phyloP scores from a whole-genome alignment of 2,329 filamentous ascomycete genomes.

The Ophiostoma perfectum region DNA sequence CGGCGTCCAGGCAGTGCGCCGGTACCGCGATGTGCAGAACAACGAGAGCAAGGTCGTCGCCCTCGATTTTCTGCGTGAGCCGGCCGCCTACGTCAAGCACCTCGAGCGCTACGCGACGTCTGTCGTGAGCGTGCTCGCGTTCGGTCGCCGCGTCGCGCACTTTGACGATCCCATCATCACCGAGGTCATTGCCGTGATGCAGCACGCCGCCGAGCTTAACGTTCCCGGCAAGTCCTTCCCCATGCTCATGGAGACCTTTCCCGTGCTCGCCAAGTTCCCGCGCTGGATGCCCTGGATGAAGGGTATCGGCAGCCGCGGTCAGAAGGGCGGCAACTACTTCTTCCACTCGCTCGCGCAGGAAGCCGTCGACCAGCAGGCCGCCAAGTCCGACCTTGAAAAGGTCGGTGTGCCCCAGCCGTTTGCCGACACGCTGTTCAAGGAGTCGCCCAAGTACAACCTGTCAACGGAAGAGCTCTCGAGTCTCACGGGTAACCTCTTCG shows the following conservation, averaged over 20 bases:
- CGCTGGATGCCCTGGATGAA: constrained; percentile 47
- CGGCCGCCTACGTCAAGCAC: constrained; percentile 46
- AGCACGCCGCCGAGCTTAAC: constrained; percentile 52
- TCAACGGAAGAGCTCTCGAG: constrained; percentile 41
- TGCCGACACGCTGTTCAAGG: constrained; percentile 44
- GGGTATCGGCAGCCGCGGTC: constrained; percentile 38
- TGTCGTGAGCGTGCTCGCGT: constrained; percentile 52
- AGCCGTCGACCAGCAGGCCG: constrained; percentile 39
- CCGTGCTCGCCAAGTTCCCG: constrained; percentile 44
- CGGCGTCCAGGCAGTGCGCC: constrained; percentile 50
- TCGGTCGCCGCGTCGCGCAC: constrained; percentile 47
- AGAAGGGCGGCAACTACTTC: constrained; percentile 44
- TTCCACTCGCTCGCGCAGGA: constrained; percentile 50
- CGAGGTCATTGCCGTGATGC: constrained; percentile 54
- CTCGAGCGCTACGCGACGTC: constrained; percentile 50
- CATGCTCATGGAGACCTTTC: constrained; percentile 54
- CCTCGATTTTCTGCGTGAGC: constrained; percentile 41
- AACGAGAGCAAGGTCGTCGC: constrained; percentile 54
- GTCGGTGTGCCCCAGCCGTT: constrained; percentile 35
- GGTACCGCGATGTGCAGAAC: constrained; percentile 51
- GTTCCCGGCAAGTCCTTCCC: constrained; percentile 50
- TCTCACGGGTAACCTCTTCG: constrained; percentile 45
- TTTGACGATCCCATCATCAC: constrained; percentile 53
- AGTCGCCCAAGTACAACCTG: constrained; percentile 44
- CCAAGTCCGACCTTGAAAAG: constrained; percentile 27